Evolutionary conservation across 805 yeast species (phyloP).

Genomic region (Aciculoconidium aculeatum): DNA sequence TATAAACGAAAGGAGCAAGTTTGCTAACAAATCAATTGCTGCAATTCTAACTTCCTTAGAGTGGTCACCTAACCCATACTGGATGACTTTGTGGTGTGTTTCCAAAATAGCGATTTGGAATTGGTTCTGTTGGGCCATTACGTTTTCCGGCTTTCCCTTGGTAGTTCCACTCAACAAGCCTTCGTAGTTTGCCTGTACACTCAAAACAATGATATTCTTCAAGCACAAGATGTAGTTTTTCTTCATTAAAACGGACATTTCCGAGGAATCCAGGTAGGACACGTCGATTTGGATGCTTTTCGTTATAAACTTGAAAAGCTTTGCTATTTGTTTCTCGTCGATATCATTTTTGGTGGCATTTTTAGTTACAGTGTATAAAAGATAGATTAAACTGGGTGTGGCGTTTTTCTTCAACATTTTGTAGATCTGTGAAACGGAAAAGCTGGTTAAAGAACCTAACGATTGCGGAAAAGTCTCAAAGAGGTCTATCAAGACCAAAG

Average conservation of each 20-base stretch:
- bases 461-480: conserved; percentile 33
- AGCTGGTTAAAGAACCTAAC: conserved; percentile 29
- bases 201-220: conserved; percentile 28
- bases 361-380: conserved; percentile 26
- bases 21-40: conserved; percentile 29
- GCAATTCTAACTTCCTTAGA: conserved; percentile 33
- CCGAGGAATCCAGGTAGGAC: conserved; percentile 11
- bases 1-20: conserved; percentile 30
- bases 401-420: conserved; percentile 34
- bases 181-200: conserved; percentile 33
- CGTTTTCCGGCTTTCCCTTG: conserved; percentile 36
- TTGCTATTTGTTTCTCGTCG: conserved; percentile 35
- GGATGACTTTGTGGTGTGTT: conserved; percentile 24
- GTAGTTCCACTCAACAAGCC: conserved; percentile 30
- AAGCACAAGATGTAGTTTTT: conserved; percentile 27
- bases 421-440: conserved; percentile 29
- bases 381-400: conserved; percentile 20
- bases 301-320: conserved; percentile 25
- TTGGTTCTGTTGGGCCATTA: conserved; percentile 35
- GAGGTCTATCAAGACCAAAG: conserved; percentile 28
- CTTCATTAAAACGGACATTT: conserved; percentile 23
- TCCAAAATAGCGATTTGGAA: conserved; percentile 26
- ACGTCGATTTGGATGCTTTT: conserved; percentile 22
- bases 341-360: conserved; percentile 32
- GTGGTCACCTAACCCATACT: conserved; percentile 26